These are phyloP conservation scores for Candida tammaniensis DNA, from an alignment of 805 yeast genomes.

Conservation along the genomic window DNA sequence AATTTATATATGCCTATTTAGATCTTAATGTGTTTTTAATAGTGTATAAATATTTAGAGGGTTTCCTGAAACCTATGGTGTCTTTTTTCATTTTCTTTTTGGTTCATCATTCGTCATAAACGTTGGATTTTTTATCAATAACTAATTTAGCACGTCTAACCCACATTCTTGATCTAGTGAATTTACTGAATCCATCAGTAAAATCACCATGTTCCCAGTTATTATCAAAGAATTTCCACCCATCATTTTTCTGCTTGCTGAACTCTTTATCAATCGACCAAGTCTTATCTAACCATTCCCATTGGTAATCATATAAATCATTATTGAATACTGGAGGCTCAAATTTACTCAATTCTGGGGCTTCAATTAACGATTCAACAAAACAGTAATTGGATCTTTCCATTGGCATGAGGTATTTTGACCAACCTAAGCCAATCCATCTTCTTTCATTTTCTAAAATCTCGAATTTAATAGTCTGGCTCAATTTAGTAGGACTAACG, in stretches of 20 bases:
- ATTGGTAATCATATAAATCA: slow-evolving; percentile 37
- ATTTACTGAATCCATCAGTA: slow-evolving; percentile 46
- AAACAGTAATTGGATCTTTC: slow-evolving; percentile 52
- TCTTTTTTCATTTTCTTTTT: no score
- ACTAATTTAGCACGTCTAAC: slow-evolving; percentile 41
- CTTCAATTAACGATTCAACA: slow-evolving; percentile 28
- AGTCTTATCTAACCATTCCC: slow-evolving; percentile 56
- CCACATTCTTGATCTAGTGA: slow-evolving; percentile 54
- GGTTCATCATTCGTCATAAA: slow-evolving; percentile 8
- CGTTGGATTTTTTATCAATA: slow-evolving; percentile 21
- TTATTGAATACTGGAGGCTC: slow-evolving; percentile 44
- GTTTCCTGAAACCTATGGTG: no score
- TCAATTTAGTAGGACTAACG: slow-evolving; percentile 40
- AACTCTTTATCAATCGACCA: slow-evolving; percentile 49
- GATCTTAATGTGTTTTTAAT: no score
- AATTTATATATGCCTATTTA: no score
- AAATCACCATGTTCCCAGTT: slow-evolving; percentile 44
- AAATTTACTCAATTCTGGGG: slow-evolving; percentile 31
- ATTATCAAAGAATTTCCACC: slow-evolving; percentile 56
- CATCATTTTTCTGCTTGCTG: slow-evolving; percentile 37
- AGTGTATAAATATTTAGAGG: no score
- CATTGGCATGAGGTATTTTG: slow-evolving; percentile 46
- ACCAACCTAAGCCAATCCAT: slow-evolving; percentile 65
- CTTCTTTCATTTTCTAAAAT: slow-evolving; percentile 57
- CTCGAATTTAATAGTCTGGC: slow-evolving; percentile 49